These are phyloP conservation scores for Paecilomyces sp. DNA, from an alignment of 2,329 filamentous ascomycete genomes.

Conservation along the genomic window DNA sequence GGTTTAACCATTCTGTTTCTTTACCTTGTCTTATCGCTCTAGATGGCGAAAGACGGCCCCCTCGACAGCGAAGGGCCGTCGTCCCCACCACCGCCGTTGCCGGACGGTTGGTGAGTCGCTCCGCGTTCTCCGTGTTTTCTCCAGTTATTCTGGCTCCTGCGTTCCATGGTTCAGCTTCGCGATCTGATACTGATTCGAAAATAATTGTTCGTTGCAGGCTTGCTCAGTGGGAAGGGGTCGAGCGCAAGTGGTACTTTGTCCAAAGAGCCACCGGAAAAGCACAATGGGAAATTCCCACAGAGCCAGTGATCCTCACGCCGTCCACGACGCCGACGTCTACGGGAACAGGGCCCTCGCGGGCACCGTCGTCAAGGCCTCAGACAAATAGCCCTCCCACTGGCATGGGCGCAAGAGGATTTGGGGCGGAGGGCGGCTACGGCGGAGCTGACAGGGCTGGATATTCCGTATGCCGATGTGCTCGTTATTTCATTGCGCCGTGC, in stretches of 20 bases:
- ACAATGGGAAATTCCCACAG: conserved; percentile 35
- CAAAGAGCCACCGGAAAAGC: conserved; percentile 31
- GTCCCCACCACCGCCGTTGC: conserved; percentile 27
- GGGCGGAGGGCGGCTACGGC: neutral
- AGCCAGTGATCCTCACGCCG: conserved; percentile 30
- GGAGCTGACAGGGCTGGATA: conserved; percentile 3
- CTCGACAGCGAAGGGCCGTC: conserved; percentile 32
- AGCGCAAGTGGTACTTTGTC: conserved; percentile 33
- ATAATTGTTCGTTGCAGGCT: conserved; percentile 20
- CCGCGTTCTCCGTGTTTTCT: neutral
- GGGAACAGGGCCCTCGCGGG: conserved; percentile 18
- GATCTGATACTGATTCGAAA: neutral
- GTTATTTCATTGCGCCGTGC: conserved; percentile 9
- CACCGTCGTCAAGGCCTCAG: conserved; percentile 17
- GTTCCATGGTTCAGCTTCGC: neutral
- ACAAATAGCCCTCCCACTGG: conserved; percentile 11
- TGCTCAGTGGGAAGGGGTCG: conserved; percentile 32
- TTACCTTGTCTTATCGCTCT: neutral
- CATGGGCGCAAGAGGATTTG: conserved; percentile 2
- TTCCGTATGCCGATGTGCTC: conserved; percentile 20
- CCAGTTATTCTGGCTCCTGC: neutral
- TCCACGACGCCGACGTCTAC: conserved; percentile 22
- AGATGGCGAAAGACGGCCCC: conserved; percentile 23
- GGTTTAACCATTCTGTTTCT: neutral
- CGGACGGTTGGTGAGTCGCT: conserved; percentile 30